These are phyloP conservation scores for Colletotrichum tropicicola DNA, from an alignment of 2,329 filamentous ascomycete genomes.

Conservation along the genomic window DNA sequence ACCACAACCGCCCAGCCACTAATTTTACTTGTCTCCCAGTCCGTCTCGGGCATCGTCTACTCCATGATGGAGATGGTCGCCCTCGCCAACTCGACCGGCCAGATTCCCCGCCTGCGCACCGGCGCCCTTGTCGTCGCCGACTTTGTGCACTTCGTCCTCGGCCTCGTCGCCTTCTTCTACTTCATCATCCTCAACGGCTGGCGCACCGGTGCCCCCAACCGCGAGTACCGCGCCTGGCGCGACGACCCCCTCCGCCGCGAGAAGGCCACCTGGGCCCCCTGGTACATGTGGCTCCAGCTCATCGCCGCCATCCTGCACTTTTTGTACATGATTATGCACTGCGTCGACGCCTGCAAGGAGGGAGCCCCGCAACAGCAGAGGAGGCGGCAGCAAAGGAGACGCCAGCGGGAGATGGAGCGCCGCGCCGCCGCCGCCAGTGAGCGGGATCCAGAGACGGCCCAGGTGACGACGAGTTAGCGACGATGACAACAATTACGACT, in stretches of 20 bases:
- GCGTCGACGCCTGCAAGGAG: constrained; percentile 30
- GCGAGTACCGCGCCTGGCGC: constrained; percentile 20
- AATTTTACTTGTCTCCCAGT: not conserved
- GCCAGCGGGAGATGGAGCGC: constrained; percentile 3
- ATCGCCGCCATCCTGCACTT: constrained; percentile 32
- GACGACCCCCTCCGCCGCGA: constrained; percentile 29
- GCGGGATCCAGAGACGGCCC: constrained; percentile 9
- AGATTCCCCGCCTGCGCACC: constrained; percentile 30
- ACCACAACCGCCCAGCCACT: not conserved
- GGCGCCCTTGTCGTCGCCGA: constrained; percentile 30
- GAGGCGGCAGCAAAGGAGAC: constrained; percentile 2
- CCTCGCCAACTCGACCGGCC: constrained; percentile 32
- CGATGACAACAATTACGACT: not conserved
- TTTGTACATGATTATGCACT: constrained; percentile 33
- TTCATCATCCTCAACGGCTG: constrained; percentile 32
- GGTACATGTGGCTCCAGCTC: constrained; percentile 35
- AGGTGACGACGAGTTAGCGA: not conserved
- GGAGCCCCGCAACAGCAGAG: not conserved
- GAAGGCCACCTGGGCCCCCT: constrained; percentile 32
- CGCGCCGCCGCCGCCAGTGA: too few species aligned
- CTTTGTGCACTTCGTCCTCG: constrained; percentile 31
- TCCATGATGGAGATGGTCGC: constrained; percentile 46
- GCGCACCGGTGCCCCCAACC: constrained; percentile 21
- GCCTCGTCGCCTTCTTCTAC: constrained; percentile 33
- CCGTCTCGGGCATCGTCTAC: constrained; percentile 51